Evolutionary conservation across 257 asterid genomes (phyloP).

Genomic region (Rhazya stricta): DNA sequence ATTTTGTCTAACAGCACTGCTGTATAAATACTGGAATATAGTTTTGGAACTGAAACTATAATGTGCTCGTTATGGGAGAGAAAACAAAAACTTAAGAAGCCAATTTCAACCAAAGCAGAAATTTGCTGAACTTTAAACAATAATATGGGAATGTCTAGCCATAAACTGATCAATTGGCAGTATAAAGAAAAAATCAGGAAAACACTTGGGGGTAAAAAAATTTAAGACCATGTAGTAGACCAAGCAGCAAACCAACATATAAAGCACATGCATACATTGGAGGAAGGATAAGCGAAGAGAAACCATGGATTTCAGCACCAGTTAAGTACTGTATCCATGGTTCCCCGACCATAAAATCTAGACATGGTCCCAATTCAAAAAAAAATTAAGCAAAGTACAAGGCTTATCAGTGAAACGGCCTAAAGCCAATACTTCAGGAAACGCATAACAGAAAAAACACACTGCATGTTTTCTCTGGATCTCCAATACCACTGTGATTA

Average conservation of each 20-base stretch:
- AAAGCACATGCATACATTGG: neutral
- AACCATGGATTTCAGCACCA: neutral
- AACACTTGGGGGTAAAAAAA: neutral
- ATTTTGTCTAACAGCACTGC: neutral
- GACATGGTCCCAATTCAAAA: neutral
- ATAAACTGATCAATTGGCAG: neutral
- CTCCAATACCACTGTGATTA: neutral
- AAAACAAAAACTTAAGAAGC: neutral
- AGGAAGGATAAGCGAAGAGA: neutral
- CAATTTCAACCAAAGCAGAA: neutral
- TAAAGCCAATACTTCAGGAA: neutral
- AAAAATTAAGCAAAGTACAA: neutral
- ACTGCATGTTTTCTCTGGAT: no score
- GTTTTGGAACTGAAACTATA: neutral
- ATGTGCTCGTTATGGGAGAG: neutral
- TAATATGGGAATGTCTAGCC: neutral
- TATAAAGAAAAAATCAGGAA: neutral
- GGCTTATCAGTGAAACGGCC: neutral
- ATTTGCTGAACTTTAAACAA: neutral
- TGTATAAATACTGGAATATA: neutral
- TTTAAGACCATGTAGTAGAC: neutral
- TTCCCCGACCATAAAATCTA: neutral
- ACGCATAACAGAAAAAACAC: neutral
- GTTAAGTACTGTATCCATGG: neutral
- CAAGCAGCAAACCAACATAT: neutral